Conservation (phyloP, 2,329 filamentous ascomycete genomes). For the Raffaelea deltoideospora region DNA sequence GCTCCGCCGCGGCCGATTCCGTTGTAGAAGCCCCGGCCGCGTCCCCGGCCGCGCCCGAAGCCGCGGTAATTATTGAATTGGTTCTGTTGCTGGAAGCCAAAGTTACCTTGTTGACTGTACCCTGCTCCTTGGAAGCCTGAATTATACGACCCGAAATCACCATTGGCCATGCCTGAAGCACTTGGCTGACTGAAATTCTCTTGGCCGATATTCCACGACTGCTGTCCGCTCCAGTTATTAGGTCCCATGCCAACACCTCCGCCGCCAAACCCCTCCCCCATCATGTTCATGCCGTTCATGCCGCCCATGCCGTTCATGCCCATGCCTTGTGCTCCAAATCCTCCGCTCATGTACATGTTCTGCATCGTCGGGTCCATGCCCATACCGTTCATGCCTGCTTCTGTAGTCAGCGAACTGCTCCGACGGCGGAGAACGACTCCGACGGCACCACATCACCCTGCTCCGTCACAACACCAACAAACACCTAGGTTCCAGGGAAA, state of each 20-base stretch:
- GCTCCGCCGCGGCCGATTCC: constrained; percentile 38
- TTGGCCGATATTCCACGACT: constrained; percentile 73
- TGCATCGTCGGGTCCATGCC: constrained; percentile 74
- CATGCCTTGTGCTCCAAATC: constrained; percentile 40
- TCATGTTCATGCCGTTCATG: constrained; percentile 60
- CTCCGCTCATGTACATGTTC: constrained; percentile 60
- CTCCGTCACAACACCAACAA: background rate
- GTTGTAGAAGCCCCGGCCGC: constrained; percentile 46
- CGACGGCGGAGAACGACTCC: background rate
- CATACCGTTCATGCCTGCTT: constrained; percentile 75
- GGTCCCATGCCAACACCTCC: constrained; percentile 46
- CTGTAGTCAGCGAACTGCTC: too few relatives aligned
- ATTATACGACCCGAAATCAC: constrained; percentile 70
- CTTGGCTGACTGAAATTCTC: constrained; percentile 82
- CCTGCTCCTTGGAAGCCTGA: constrained; percentile 63
- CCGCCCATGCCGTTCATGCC: constrained; percentile 66
- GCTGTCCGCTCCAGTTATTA: constrained; percentile 69
- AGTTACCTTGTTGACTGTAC: constrained; percentile 73
- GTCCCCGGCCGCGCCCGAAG: constrained; percentile 51
- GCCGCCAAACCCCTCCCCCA: constrained; percentile 54
- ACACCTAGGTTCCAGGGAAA: too few relatives aligned
- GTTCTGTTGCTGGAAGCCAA: constrained; percentile 59
- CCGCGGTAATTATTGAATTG: constrained; percentile 65
- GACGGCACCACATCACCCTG: background rate
- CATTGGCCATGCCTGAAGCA: constrained; percentile 65